phyloP scores from a whole-genome alignment of 768 basidiomycete species.

The Amanita phalloides region DNA sequence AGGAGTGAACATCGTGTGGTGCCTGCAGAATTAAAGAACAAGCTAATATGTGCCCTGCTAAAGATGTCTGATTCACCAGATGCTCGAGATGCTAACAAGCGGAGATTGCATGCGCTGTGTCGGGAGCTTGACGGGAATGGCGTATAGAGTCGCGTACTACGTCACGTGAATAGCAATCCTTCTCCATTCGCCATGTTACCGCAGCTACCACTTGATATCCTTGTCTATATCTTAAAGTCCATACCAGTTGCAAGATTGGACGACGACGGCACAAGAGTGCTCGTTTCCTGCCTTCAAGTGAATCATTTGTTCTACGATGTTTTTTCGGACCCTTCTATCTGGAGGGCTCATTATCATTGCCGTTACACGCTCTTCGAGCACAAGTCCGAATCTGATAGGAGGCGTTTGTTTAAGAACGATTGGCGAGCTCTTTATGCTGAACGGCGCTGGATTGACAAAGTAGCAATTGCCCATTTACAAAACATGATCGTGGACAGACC shows the following conservation, averaged over 20 bases:
- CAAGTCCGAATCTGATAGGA: slow-evolving; percentile 24
- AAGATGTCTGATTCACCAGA: slow-evolving; percentile 61
- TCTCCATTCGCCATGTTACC: slow-evolving; percentile 6
- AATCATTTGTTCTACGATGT: slow-evolving; percentile 32
- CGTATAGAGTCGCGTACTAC: slow-evolving; percentile 8
- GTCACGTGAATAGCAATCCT: background rate
- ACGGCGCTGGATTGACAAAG: slow-evolving; percentile 32
- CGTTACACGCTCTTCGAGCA: slow-evolving; percentile 35
- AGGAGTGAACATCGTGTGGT: slow-evolving; percentile 25
- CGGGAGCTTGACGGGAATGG: slow-evolving; percentile 35
- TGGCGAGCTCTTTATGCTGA: slow-evolving; percentile 37
- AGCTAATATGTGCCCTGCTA: slow-evolving; percentile 56
- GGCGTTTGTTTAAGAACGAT: slow-evolving; percentile 18
- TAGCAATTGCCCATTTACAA: slow-evolving; percentile 29
- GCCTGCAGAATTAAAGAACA: slow-evolving; percentile 32
- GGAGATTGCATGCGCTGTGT: slow-evolving; percentile 79
- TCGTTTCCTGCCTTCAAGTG: slow-evolving; percentile 28
- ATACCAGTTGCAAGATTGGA: slow-evolving; percentile 11
- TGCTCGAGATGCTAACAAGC: slow-evolving; percentile 69
- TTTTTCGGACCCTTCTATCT: slow-evolving; percentile 28
- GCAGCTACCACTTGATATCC: slow-evolving; percentile 19
- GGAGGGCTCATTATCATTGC: slow-evolving; percentile 40
- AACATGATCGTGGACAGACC: slow-evolving; percentile 24
- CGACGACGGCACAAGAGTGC: slow-evolving; percentile 17
- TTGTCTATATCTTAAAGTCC: slow-evolving; percentile 15